Conservation (phyloP, 2,329 filamentous ascomycete species). For the Colletotrichum lupini region DNA sequence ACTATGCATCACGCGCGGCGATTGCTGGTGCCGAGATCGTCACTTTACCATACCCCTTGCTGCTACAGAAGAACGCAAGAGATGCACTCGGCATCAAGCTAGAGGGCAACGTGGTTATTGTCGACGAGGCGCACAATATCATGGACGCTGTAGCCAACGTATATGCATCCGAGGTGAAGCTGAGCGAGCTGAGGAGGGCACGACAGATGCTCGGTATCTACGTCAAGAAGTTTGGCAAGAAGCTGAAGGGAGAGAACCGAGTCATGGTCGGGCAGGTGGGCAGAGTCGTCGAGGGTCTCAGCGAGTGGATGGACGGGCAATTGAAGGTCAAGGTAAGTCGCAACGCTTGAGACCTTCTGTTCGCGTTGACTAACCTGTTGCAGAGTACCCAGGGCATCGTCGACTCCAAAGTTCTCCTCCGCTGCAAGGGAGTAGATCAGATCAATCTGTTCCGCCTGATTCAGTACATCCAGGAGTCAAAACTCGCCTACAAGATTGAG, state of each 20-base stretch:
- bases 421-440: constrained; percentile 89
- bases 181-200: constrained; percentile 78
- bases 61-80: constrained; percentile 87
- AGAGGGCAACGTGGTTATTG: constrained; percentile 90
- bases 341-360: neutral
- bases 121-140: constrained; percentile 97
- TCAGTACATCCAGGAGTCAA: constrained; percentile 89
- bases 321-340: constrained; percentile 57
- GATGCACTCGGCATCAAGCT: constrained; percentile 89
- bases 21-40: constrained; percentile 90
- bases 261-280: constrained; percentile 91
- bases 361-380: neutral
- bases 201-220: constrained; percentile 84
- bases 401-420: constrained; percentile 77
- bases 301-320: constrained; percentile 72
- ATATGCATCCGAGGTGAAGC: constrained; percentile 80
- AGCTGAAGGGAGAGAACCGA: constrained; percentile 88
- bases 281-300: constrained; percentile 83
- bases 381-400: constrained; percentile 73
- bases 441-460: constrained; percentile 93
- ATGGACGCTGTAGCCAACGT: constrained; percentile 94
- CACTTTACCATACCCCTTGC: constrained; percentile 89
- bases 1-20: constrained; percentile 91
- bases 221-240: constrained; percentile 87
- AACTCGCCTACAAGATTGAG: constrained; percentile 93